These are phyloP conservation scores for Amaranthus hypochondriacus DNA, from an alignment of 148 eudicot species.

Conservation along the genomic window DNA sequence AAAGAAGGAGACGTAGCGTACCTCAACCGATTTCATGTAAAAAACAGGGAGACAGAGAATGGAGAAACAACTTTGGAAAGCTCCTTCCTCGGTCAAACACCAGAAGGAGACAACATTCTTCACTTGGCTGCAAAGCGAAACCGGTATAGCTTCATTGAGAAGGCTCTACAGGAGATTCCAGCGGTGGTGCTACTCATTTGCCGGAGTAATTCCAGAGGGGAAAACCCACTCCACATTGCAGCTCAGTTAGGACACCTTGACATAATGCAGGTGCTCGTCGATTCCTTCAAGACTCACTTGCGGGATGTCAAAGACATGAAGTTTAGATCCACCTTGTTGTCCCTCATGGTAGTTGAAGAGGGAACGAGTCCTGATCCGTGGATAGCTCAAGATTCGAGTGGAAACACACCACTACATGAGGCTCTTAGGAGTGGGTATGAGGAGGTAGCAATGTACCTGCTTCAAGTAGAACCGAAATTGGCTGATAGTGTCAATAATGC, in stretches of 20 bases:
- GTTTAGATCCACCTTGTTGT: slow-evolving; percentile 25
- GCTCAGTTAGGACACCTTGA: slow-evolving; percentile 27
- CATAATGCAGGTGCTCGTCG: slow-evolving; percentile 13
- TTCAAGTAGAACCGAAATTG: slow-evolving; percentile 26
- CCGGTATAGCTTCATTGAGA: slow-evolving; percentile 22
- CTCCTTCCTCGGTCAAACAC: slow-evolving; percentile 27
- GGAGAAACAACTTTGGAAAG: slow-evolving; percentile 13
- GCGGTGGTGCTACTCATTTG: slow-evolving; percentile 19
- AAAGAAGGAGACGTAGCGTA: slow-evolving; percentile 25
- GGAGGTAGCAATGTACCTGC: slow-evolving; percentile 30
- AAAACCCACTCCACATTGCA: slow-evolving; percentile 40
- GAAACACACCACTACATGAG: slow-evolving; percentile 42
- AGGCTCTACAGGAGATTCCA: slow-evolving; percentile 24
- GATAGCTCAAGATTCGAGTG: slow-evolving; percentile 33
- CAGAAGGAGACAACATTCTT: slow-evolving; percentile 34
- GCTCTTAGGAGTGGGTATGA: slow-evolving; percentile 31
- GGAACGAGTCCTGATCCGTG: slow-evolving; percentile 37
- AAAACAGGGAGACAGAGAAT: slow-evolving; percentile 6
- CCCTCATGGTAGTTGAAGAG: slow-evolving; percentile 30
- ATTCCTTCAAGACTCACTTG: slow-evolving; percentile 26
- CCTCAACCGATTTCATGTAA: neutral
- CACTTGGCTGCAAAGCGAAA: slow-evolving; percentile 34
- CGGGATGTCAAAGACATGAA: slow-evolving; percentile 25
- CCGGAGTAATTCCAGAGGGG: slow-evolving; percentile 27
- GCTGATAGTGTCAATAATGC: slow-evolving; percentile 28